Conservation (phyloP, 345 rosid genomes). For the Populus tremula region DNA sequence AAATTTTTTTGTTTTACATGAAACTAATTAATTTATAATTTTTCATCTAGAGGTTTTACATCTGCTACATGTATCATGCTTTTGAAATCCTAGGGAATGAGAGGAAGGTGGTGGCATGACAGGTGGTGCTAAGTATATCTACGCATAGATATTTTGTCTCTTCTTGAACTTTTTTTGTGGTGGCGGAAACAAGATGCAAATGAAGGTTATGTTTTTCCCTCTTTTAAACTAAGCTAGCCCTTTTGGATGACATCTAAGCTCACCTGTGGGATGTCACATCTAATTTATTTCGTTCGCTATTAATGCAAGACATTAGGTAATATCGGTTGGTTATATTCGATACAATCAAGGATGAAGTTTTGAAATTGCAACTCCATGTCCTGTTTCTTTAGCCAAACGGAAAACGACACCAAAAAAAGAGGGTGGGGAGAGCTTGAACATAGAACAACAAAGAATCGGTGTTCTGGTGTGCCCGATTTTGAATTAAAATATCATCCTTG, state of each 20-base stretch:
- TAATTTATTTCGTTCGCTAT: neutral
- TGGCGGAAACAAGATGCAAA: neutral
- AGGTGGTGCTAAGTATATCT: neutral
- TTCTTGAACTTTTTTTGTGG: neutral
- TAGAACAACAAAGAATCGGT: too few relatives aligned
- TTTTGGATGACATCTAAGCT: neutral
- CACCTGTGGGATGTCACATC: neutral
- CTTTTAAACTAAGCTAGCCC: neutral
- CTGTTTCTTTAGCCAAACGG: neutral
- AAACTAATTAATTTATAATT: too few relatives aligned
- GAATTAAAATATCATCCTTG: neutral
- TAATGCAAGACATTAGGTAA: neutral
- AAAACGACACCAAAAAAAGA: too few relatives aligned
- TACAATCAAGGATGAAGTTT: neutral
- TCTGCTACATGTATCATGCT: neutral
- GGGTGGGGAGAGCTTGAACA: too few relatives aligned
- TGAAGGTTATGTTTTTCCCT: neutral
- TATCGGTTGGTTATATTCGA: neutral
- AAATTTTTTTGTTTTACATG: too few relatives aligned
- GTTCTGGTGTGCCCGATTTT: too few relatives aligned
- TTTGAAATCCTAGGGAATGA: neutral
- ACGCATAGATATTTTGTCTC: neutral
- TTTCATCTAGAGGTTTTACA: too few relatives aligned
- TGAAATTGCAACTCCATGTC: neutral
- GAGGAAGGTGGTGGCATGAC: neutral